A percentile compares a stretch with the other conserved stretches of the same genome.
phyloP scores from a whole-genome alignment of 768 basidiomycete species.

The Tephrocybe sp. region DNA sequence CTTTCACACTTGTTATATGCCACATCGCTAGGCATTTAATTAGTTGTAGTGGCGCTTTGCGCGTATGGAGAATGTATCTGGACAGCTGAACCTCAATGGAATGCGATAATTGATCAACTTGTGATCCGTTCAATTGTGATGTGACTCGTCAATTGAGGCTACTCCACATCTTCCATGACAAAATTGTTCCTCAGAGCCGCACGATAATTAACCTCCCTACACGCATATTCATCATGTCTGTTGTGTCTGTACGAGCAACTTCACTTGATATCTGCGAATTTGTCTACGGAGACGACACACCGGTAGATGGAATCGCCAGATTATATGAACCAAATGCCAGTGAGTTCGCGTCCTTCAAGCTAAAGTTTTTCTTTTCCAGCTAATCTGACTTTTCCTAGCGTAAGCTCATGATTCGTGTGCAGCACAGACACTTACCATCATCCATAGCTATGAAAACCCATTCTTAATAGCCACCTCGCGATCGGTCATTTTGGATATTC shows the following conservation, averaged over 20 bases:
- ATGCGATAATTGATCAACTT: background rate
- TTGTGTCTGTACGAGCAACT: slow-evolving; percentile 48
- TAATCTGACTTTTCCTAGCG: slow-evolving; percentile 29
- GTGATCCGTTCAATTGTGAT: slow-evolving; percentile 5
- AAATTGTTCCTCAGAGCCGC: background rate
- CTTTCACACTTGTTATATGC: no score
- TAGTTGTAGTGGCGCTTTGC: no score
- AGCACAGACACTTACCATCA: slow-evolving; percentile 2
- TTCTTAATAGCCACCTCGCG: slow-evolving; percentile 73
- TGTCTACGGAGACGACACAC: slow-evolving; percentile 58
- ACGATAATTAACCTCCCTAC: slow-evolving; percentile 4
- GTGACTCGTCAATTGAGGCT: background rate
- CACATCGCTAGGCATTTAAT: no score
- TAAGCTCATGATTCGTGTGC: slow-evolving; percentile 25
- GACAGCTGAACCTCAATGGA: no score
- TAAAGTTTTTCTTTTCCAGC: slow-evolving; percentile 4
- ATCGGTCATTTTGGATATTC: slow-evolving; percentile 68
- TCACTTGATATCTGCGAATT: slow-evolving; percentile 69
- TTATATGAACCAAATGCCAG: slow-evolving; percentile 75
- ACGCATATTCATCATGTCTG: slow-evolving; percentile 28
- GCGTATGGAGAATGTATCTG: no score
- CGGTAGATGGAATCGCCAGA: slow-evolving; percentile 51
- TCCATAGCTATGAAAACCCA: slow-evolving; percentile 73
- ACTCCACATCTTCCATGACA: background rate
- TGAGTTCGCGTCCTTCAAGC: slow-evolving; percentile 25